Evolutionary conservation across 2,329 filamentous ascomycete species (phyloP).

Genomic region (Ophiosphaerella herpotricha): DNA sequence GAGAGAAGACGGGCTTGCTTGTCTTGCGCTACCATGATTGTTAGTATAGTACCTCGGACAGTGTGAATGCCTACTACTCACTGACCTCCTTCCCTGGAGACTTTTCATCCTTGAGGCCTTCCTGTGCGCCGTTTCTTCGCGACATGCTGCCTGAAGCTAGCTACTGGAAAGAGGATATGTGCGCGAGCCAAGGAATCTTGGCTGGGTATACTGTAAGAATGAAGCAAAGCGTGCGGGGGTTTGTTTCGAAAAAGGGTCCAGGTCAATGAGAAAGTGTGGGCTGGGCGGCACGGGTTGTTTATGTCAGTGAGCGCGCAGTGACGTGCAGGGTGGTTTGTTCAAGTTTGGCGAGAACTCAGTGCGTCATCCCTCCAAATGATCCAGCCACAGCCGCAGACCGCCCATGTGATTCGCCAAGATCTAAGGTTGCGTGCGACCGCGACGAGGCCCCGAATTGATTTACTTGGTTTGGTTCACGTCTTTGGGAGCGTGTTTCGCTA

Average conservation of each 20-base stretch:
- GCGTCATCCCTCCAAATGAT: slow-evolving; percentile 12
- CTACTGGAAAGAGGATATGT: too few relatives aligned
- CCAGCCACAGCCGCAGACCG: slow-evolving; percentile 5
- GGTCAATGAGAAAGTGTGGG: not conserved
- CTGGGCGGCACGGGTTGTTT: not conserved
- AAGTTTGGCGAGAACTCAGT: slow-evolving; percentile 8
- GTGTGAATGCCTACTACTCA: slow-evolving; percentile 31
- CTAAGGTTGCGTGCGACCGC: slow-evolving; percentile 3
- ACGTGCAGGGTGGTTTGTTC: slow-evolving; percentile 6
- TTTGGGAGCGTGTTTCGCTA: not conserved
- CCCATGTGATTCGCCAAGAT: slow-evolving; percentile 14
- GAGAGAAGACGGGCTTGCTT: slow-evolving; percentile 78
- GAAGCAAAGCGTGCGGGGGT: not conserved
- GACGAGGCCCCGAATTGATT: not conserved
- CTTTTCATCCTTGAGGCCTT: slow-evolving; percentile 51
- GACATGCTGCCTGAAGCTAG: slow-evolving; percentile 57
- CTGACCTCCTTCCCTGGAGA: slow-evolving; percentile 49
- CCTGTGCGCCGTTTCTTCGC: slow-evolving; percentile 61
- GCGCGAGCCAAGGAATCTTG: slow-evolving; percentile 4
- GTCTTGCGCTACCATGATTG: slow-evolving; percentile 60
- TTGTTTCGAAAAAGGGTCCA: slow-evolving; percentile 1
- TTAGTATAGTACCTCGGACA: slow-evolving; percentile 7
- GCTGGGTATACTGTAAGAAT: slow-evolving; percentile 1
- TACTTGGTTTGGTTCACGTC: not conserved
- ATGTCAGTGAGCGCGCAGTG: slow-evolving; percentile 3